Evolutionary conservation across 345 rosid genomes (phyloP).

Genomic region (Ceriops decandra): DNA sequence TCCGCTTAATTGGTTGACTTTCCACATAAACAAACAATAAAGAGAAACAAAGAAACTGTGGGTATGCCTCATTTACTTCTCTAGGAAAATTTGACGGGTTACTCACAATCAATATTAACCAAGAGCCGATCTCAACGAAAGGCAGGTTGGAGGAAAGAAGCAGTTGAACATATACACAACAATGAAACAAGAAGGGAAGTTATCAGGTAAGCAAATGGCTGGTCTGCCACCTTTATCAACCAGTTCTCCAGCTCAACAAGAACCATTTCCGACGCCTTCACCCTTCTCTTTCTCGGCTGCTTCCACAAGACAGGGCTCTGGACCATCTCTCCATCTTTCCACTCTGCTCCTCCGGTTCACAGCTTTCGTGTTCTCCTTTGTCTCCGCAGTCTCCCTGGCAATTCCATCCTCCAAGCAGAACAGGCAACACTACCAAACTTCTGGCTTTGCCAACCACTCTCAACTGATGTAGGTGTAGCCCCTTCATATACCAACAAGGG

Average conservation of each 20-base stretch:
- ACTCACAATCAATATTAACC: too few species aligned
- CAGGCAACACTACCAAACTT: conserved; percentile 21
- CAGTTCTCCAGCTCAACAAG: conserved; percentile 26
- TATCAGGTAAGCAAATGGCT: conserved; percentile 32
- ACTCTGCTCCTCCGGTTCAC: conserved; percentile 48
- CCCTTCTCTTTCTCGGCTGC: conserved; percentile 49
- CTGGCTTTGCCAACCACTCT: conserved; percentile 35
- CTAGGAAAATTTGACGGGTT: too few species aligned
- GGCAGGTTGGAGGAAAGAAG: conserved; percentile 10
- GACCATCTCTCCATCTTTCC: conserved; percentile 31
- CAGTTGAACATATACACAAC: neutral
- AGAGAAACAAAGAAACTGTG: neutral
- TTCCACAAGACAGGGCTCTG: conserved; percentile 38
- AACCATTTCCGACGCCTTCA: conserved; percentile 54
- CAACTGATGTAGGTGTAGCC: too few species aligned
- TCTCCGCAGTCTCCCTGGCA: conserved; percentile 60
- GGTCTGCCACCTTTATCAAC: conserved; percentile 39
- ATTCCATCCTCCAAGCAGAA: conserved; percentile 29
- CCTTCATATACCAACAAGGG: too few species aligned
- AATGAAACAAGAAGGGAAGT: conserved; percentile 31
- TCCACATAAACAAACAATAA: too few species aligned
- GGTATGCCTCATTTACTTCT: too few species aligned
- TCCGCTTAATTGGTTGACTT: neutral
- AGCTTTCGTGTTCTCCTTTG: conserved; percentile 48
- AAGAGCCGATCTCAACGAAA: too few species aligned